Evolutionary conservation across 2,329 filamentous ascomycete species (phyloP), one percentile per base, ranked within the genome.

Genomic region (Clarireedia monteithiana): DNA sequence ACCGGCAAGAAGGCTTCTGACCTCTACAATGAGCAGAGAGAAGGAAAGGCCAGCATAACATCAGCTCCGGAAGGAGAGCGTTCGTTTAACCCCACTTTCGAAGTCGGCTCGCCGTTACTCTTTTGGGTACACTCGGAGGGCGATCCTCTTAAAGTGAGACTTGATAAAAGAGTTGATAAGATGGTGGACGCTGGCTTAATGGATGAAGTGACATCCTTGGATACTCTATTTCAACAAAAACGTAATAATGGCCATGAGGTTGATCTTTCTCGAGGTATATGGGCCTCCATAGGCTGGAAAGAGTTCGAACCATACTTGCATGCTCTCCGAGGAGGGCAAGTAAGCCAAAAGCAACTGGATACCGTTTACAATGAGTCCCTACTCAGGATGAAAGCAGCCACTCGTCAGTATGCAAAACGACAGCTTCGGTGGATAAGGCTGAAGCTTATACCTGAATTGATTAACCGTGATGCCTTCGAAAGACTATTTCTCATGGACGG

Each of bases 241-340:
- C 68, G 74, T 48, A 67, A 73, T 0, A 65, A 73, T 1, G 85
- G 83, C 0, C 70, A 75, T 1, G 61, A 70, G 0, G 72, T 94
- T 2, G 90, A 97, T 66, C 78, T 83, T 61, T 88, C 82, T 1
- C 83, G 85, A 53, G 95, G 94, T 0, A 95, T 99, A 45, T 99
- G 92, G 91, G 88, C 95, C 53, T 94, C 91, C 1, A 99, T 99
- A 59, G 94, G 94, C 1, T 96, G 91, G 72, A 96, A 95, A 69
- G 90, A 99, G 67, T 87, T 97, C 67, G 80, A 88, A 56, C 77
- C 82, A 0, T 96, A 91, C 66, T 73, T 91, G 24, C 64, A 73
- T 2, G 78, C 80, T 1, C 58, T 75, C 14, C 64, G 72, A 61
- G 59, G 69, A 56, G 64, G 62, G 6, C 55, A 60, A 53, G 24